These are phyloP conservation scores for Wickerhamomyces subpelliculosus DNA, from an alignment of 805 yeast genomes.

Conservation along the genomic window DNA sequence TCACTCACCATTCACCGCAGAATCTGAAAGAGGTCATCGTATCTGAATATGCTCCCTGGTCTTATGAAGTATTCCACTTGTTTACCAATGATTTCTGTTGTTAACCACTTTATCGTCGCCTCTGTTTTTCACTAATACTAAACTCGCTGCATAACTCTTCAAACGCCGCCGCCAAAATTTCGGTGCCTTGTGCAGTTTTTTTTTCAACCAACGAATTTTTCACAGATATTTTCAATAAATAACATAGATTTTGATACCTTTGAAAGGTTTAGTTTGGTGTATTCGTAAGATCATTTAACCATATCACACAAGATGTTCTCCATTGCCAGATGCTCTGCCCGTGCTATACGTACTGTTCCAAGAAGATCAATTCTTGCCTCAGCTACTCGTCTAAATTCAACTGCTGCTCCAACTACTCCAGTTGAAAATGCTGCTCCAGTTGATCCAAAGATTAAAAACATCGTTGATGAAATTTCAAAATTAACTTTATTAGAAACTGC, in stretches of 20 bases:
- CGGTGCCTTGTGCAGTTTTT: background rate
- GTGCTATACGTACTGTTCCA: constrained; percentile 14
- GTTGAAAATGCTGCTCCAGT: constrained; percentile 54
- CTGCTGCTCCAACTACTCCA: constrained; percentile 37
- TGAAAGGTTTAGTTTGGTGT: too few relatives aligned
- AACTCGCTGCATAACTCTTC: constrained; percentile 6
- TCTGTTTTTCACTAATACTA: too few relatives aligned
- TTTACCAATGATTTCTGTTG: too few relatives aligned
- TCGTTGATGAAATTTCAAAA: constrained; percentile 86
- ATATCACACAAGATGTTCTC: constrained; percentile 6
- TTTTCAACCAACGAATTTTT: constrained; percentile 1
- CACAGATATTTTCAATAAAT: background rate
- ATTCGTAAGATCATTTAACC: too few relatives aligned
- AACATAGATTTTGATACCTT: too few relatives aligned
- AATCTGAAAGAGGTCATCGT: constrained; percentile 88
- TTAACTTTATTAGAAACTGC: constrained; percentile 92
- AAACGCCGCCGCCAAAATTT: background rate
- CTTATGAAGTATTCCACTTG: too few relatives aligned
- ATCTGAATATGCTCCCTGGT: too few relatives aligned
- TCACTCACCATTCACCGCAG: constrained; percentile 71
- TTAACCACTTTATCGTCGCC: too few relatives aligned
- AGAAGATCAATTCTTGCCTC: constrained; percentile 7
- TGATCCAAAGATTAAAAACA: constrained; percentile 79
- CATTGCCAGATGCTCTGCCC: constrained; percentile 12
- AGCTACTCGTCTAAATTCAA: constrained; percentile 30